Conservation (phyloP, 2,329 filamentous ascomycete species). For the Diaporthe citri region DNA sequence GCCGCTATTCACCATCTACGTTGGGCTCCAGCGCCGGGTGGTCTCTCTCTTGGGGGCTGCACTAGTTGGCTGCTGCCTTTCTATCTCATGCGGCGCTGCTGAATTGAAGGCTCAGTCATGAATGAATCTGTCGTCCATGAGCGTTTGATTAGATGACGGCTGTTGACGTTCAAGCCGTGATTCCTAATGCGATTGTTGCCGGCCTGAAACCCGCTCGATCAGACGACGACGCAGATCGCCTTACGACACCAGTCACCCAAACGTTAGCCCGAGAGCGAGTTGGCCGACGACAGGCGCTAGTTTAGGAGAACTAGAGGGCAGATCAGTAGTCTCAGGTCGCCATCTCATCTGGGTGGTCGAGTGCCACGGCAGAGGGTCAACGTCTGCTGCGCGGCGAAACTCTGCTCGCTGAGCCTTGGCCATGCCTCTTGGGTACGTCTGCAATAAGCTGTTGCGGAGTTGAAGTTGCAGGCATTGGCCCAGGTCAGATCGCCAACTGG, state of each 20-base stretch:
- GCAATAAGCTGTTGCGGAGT: background rate
- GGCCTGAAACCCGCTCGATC: constrained; percentile 25
- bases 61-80: background rate
- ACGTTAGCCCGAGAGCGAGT: constrained; percentile 1
- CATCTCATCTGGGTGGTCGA: background rate
- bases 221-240: constrained; percentile 11
- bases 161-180: constrained; percentile 14
- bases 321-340: constrained; percentile 14
- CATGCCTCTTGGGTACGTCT: background rate
- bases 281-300: background rate
- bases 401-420: background rate
- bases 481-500: background rate
- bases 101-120: background rate
- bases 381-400: background rate
- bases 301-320: background rate
- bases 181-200: constrained; percentile 9
- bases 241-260: constrained; percentile 5
- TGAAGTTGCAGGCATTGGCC: background rate
- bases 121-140: background rate
- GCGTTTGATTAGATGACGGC: constrained; percentile 16
- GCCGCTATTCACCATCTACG: background rate
- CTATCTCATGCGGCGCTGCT: background rate
- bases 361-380: background rate
- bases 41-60: background rate
- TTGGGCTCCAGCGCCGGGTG: background rate